Evolutionary conservation across 306 rosid genomes (phyloP), one percentile per base, ranked within the genome.

Genomic region (Styphnolobium japonicum): DNA sequence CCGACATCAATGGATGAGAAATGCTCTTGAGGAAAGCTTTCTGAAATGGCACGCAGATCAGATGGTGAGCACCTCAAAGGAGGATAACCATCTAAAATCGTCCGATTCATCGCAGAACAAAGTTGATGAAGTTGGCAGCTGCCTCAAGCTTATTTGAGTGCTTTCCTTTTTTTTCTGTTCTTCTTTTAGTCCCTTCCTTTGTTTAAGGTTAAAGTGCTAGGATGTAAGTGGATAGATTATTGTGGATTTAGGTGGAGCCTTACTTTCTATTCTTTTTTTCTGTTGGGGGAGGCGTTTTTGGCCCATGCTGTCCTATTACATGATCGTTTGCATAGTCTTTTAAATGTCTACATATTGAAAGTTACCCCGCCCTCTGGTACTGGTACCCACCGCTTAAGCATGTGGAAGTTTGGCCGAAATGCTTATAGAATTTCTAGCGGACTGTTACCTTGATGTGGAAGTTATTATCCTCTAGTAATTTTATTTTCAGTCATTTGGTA

Each of bases 1-100:
- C 79, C 81, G 70, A 56, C 84, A 85, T 75, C 33, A 53, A 25
- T 85, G 88, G 88, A 85, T 85, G 88, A 46, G 51, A 55, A 70
- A 67, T 43, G 81, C 86, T 22, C 83, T 85, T 0, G 83, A 39
- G 56, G 83, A 77, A 39, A 79, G 84, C 14, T 85, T 85, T 82
- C 71, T 69, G 48, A 78, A 74, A 21, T 85, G 84, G 86, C 74
- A 58, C 37, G 69, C 67, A 33, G 78, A 52, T 52, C 77, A 80
- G 36, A 53, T 70, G 67, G 29, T 14, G 7, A 58, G 49, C 57
- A 33, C 7, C 22, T 58, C 77, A 4, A 60, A 29, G 11, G 51
- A 53, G 78, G 71, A 62, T 18, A 80, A 70, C 5, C 9, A 14
- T 27, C 40, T 65, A 34, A 5, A 1, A 4, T 37, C 11, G 6